Evolutionary conservation across 2,329 filamentous ascomycete genomes (phyloP).

Genomic region (Scytalidium lignicola): DNA sequence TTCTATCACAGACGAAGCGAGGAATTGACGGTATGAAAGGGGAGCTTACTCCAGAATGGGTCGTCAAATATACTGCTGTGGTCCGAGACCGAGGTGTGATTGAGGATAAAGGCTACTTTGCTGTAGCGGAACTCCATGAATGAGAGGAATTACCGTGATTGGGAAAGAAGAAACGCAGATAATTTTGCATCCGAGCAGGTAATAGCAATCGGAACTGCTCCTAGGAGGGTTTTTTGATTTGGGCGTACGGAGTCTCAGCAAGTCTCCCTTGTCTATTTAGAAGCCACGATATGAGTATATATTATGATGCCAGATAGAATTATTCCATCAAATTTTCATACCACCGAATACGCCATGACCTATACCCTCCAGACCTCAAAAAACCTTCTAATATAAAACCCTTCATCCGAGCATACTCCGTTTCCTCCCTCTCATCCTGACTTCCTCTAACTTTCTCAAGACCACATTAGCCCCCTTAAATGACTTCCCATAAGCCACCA

Average conservation of each 20-base stretch:
- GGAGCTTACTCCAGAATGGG: constrained; percentile 84
- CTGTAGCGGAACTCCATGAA: constrained; percentile 65
- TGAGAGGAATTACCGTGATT: constrained; percentile 3
- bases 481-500: constrained; percentile 67
- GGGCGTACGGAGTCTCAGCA: neutral
- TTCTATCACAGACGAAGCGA: constrained; percentile 53
- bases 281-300: neutral
- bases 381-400: too few relatives aligned
- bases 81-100: constrained; percentile 91
- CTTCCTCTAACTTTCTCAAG: constrained; percentile 81
- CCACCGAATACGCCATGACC: neutral
- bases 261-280: neutral
- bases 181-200: too few relatives aligned
- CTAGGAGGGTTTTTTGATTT: too few relatives aligned
- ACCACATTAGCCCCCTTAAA: constrained; percentile 73
- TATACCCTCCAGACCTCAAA: neutral
- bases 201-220: too few relatives aligned
- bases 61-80: constrained; percentile 94
- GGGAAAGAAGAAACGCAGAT: too few relatives aligned
- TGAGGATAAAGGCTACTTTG: constrained; percentile 98
- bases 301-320: neutral
- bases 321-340: neutral
- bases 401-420: constrained; percentile 91
- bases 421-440: constrained; percentile 90
- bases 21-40: constrained; percentile 59